Conservation (phyloP, 2,329 filamentous ascomycete species). For the Fusarium sp. region DNA sequence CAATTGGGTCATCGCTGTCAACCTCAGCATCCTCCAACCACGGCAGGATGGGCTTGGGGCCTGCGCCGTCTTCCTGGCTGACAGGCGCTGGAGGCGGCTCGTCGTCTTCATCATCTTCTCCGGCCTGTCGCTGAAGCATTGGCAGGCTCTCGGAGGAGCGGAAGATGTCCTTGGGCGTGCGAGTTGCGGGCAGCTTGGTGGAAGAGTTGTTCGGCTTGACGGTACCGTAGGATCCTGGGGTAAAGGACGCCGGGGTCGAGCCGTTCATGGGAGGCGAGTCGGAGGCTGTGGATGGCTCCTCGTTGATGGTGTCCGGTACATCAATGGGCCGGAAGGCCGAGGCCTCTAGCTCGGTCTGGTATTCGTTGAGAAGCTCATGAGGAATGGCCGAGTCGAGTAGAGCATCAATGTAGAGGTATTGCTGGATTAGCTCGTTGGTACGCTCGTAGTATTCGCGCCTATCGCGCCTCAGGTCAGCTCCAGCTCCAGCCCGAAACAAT, state of each 20-base stretch:
- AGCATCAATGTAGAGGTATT: constrained; percentile 92
- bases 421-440: constrained; percentile 85
- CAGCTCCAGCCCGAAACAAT: constrained; percentile 3
- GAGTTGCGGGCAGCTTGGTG: constrained; percentile 65
- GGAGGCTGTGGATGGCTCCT: constrained; percentile 60
- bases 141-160: constrained; percentile 74
- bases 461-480: constrained; percentile 12
- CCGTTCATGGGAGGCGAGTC: constrained; percentile 44
- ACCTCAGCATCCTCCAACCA: constrained; percentile 75
- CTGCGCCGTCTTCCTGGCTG: constrained; percentile 44
- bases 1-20: constrained; percentile 75
- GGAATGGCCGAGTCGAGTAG: constrained; percentile 92
- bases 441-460: constrained; percentile 86
- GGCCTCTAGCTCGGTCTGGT: constrained; percentile 67
- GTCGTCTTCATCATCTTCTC: constrained; percentile 55
- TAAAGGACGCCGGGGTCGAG: constrained; percentile 29
- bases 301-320: constrained; percentile 77
- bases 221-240: constrained; percentile 45
- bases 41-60: constrained; percentile 66
- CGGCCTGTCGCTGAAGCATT: constrained; percentile 61
- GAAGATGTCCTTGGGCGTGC: constrained; percentile 87
- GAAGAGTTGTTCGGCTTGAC: constrained; percentile 45
- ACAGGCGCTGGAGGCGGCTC: constrained; percentile 23
- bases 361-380: constrained; percentile 90
- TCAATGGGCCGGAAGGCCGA: constrained; percentile 63